A percentile compares a stretch with the other conserved stretches of the same genome.
phyloP scores from a whole-genome alignment of 208 protist genomes.

The Leishmania guyanensis region DNA sequence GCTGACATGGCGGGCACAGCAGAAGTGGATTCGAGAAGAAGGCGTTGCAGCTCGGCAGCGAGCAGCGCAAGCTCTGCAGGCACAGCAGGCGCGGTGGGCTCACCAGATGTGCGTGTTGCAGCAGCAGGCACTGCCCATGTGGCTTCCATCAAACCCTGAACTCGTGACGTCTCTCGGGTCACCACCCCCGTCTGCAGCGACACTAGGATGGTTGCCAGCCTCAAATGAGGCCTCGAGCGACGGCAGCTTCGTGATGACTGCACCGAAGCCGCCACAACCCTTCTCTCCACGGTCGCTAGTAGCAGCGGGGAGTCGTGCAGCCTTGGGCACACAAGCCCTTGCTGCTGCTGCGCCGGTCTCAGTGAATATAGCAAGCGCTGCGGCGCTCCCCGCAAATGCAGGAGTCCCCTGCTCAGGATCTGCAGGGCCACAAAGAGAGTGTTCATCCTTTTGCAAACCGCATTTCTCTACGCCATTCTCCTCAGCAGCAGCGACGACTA shows the following conservation, averaged over 20 bases:
- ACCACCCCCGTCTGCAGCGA: neutral
- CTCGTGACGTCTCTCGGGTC: neutral
- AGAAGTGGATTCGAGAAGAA: conserved; percentile 2
- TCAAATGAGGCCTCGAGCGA: neutral
- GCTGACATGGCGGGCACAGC: conserved; percentile 8
- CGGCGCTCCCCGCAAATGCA: neutral
- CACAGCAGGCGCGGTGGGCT: neutral
- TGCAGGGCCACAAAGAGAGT: neutral
- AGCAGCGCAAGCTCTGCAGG: neutral
- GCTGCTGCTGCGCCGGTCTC: neutral
- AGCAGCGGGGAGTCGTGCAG: neutral
- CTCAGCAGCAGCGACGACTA: neutral
- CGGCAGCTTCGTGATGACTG: neutral
- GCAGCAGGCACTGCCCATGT: neutral
- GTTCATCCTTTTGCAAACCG: neutral
- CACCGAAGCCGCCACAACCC: neutral
- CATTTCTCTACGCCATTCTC: neutral
- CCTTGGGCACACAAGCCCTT: neutral
- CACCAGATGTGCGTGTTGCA: conserved; percentile 2
- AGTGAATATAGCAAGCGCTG: neutral
- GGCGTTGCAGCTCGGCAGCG: neutral
- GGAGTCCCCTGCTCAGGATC: neutral
- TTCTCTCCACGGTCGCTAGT: neutral
- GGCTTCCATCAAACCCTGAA: neutral
- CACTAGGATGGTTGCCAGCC: neutral